Conservation (phyloP, 129 eudicot species). For the Tanacetum coccineum region DNA sequence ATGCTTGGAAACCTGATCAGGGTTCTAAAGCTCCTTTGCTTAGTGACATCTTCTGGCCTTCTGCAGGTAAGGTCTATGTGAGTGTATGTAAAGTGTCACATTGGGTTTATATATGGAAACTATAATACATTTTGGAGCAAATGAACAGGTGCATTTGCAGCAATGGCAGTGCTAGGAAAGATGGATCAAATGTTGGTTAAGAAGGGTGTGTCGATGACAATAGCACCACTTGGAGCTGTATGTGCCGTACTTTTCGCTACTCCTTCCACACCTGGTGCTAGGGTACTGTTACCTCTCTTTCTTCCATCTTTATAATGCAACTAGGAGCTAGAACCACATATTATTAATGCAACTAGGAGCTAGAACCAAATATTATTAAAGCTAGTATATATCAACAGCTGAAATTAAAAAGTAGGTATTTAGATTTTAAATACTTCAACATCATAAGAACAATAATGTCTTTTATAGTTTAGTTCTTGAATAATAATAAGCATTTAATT, state of each 20-base stretch:
- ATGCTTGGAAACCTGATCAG: conserved; percentile 65
- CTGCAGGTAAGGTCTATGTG: conserved; percentile 50
- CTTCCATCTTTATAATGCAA: not conserved
- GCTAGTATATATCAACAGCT: too few relatives aligned
- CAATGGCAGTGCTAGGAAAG: conserved; percentile 89
- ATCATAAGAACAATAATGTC: too few relatives aligned
- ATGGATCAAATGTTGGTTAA: conserved; percentile 69
- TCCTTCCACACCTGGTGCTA: conserved; percentile 66
- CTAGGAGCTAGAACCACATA: too few relatives aligned
- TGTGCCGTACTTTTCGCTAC: conserved; percentile 84
- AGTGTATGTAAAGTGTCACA: too few relatives aligned
- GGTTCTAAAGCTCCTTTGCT: conserved; percentile 61
- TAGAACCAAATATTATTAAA: too few relatives aligned
- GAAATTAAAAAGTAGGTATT: too few relatives aligned
- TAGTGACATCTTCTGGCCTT: conserved; percentile 91
- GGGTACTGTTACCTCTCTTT: conserved; percentile 24
- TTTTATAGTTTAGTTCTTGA: too few relatives aligned
- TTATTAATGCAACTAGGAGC: too few relatives aligned
- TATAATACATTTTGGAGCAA: not conserved
- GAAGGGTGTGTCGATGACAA: conserved; percentile 77
- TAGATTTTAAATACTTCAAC: too few relatives aligned
- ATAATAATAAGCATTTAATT: too few relatives aligned
- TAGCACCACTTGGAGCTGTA: conserved; percentile 92
- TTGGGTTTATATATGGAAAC: too few relatives aligned
- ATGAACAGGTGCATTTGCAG: conserved; percentile 78